Evolutionary conservation across 768 basidiomycete species (phyloP), one percentile per base, ranked within the genome.

Genomic region (Gyrodon lividus): DNA sequence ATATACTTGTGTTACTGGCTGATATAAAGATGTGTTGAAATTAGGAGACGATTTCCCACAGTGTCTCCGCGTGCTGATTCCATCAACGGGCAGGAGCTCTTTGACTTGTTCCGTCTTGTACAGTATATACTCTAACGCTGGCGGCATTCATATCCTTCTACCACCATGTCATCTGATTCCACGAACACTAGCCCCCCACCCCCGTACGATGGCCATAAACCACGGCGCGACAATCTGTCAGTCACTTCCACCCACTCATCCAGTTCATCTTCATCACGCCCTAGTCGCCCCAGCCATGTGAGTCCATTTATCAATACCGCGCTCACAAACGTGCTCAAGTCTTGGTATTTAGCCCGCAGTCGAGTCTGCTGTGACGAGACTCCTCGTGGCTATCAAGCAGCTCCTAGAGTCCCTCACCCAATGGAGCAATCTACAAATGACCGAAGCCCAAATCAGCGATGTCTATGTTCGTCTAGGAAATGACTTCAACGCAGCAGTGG

Each of bases 381-480:
- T 98, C 10, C 79, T 99, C 22, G 92, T 99, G 2, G 86, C 93
- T 26, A 98, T 98, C 57, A 96, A 98, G 67, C 83, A 90, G 56
- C 82, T 99, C n/a, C 78, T 99, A 33, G 94, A 97, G 66, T 79
- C 89, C 1, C 77, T 97, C 49, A 92, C 89, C 6, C 73, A 80
- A 72, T 97, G 93, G 93, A 90, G 89, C 68, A 76, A 76, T 52
- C 70, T 80, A 54, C 77, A 83, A 60, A 78, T 88, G 60, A 76
- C 83, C 50, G 93, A 96, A 65, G 72, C 70, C 38, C 77, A 89
- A 59, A 93, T 99, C 65, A 97, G 94, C 77, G 92, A 98, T 69
- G 90, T 97, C 48, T 99, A 99, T 70, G 97, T 99, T 48, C 83
- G 85, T 48, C 77, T 99, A 20, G 97, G 97, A 20, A 98, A 98